phyloP scores from a whole-genome alignment of 148 eudicot genomes.

The Rhododendron mucronatum region DNA sequence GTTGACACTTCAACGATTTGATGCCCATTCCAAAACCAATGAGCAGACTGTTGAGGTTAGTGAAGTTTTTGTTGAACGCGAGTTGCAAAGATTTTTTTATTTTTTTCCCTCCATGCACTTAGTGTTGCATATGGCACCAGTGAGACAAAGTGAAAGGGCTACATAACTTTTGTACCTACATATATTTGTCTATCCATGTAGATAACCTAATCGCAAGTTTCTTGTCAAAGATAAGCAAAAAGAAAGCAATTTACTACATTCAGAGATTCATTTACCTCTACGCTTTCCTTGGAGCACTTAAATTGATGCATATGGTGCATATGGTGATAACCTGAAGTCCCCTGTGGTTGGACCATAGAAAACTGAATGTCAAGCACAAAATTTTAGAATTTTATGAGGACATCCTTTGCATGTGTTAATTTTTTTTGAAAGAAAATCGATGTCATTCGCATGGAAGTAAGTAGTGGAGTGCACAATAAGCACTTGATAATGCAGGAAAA shows the following conservation, averaged over 20 bases:
- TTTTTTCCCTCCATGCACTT: background rate
- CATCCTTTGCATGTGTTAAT: background rate
- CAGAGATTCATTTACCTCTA: background rate
- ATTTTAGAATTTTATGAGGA: background rate
- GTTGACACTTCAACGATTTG: constrained; percentile 84
- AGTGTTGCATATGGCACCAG: background rate
- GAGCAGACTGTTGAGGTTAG: constrained; percentile 96
- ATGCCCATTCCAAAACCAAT: constrained; percentile 86
- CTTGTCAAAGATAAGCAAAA: background rate
- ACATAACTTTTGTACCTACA: background rate
- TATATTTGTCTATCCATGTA: background rate
- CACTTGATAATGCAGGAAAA: background rate
- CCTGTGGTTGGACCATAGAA: background rate
- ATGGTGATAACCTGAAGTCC: background rate
- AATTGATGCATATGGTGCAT: background rate
- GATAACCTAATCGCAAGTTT: background rate
- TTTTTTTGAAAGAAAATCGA: background rate
- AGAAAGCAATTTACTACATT: background rate
- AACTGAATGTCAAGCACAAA: background rate
- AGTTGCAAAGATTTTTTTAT: background rate
- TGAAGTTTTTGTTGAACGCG: background rate
- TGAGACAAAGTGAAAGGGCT: background rate
- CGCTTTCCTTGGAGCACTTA: background rate
- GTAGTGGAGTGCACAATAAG: background rate
- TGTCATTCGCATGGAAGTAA: background rate